Evolutionary conservation across 1,284 basidiomycete genomes (phyloP), one percentile per base, ranked within the genome.

Genomic region (Ustilago cynodontis): DNA sequence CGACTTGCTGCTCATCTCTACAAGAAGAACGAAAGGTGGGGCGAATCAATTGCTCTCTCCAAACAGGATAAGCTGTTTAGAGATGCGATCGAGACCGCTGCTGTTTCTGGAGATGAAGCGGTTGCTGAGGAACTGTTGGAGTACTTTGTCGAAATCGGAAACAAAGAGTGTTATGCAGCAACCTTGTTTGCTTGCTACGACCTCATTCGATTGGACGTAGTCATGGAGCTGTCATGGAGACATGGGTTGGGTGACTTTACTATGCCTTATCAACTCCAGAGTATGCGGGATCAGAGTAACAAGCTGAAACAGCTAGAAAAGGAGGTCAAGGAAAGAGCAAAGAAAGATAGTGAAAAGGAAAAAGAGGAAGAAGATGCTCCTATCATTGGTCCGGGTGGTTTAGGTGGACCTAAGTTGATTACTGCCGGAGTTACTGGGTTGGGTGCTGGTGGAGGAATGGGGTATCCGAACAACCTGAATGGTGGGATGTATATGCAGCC

Each of bases 21-120:
- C 90, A 95, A 97, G 90, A 97, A 98, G 92, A 96, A 97, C 87
- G 88, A 88, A 49, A 91, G 92, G 66, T 99, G 94, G 93, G 94
- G 96, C 85, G 95, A 98, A 84, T 96, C 95, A 14, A 94, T 99
- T 82, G 90, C 92, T 1, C 88, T 99, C 33, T 94, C 93, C 50
- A 99, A 99, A 88, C 91, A 93, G 80, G 97, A 99, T 88, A 93
- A 97, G 86, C 88, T 99, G 54, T 98, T 94, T 91, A 93, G 93
- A 85, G 97, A 99, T 85, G 93, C 95, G 4, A 95, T 99, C 88
- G 87, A 95, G 84, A 98, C 96, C 0, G 94, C 95, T 1, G 92
- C 95, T 0, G 88, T 90, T n/a, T 95, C 94, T 8, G 88, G 85
- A 41, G 91, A 90, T 28, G 91, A 90, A 8, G 93, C 95, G 63